Percentiles rank a stretch among this genome's conserved stretches.
phyloP scores from a whole-genome alignment of 2,329 filamentous ascomycete genomes.

The Nakataea oryzae region DNA sequence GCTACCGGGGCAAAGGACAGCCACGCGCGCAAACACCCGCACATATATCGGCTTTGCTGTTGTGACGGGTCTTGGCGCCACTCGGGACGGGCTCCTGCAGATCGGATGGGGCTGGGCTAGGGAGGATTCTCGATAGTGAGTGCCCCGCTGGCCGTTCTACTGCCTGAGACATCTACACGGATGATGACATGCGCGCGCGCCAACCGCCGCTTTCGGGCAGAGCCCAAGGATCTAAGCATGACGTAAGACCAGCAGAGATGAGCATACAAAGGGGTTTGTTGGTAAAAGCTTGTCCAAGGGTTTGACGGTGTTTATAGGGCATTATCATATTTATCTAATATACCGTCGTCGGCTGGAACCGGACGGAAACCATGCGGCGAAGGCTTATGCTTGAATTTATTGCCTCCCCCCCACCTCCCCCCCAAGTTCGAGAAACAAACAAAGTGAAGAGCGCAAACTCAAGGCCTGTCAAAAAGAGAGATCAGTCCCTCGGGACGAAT shows the following conservation, averaged over 20 bases:
- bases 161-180: background rate
- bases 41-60: background rate
- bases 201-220: too few relatives aligned
- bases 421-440: too few relatives aligned
- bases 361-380: too few relatives aligned
- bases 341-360: too few relatives aligned
- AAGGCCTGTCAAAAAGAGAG: background rate
- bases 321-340: too few relatives aligned
- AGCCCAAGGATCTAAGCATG: background rate
- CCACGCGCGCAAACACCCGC: background rate
- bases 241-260: background rate
- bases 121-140: background rate
- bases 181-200: background rate
- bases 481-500: background rate
- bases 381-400: too few relatives aligned
- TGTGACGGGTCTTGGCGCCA: background rate
- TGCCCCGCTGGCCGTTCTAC: background rate
- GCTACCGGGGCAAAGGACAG: background rate
- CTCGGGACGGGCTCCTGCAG: background rate
- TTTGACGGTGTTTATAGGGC: too few relatives aligned
- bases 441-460: too few relatives aligned
- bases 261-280: too few relatives aligned
- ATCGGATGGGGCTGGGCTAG: background rate
- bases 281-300: too few relatives aligned
- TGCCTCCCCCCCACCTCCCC: too few relatives aligned